Evolutionary conservation across 164 flowering plant species (phyloP).

Genomic region (Dillenia suffruticosa): DNA sequence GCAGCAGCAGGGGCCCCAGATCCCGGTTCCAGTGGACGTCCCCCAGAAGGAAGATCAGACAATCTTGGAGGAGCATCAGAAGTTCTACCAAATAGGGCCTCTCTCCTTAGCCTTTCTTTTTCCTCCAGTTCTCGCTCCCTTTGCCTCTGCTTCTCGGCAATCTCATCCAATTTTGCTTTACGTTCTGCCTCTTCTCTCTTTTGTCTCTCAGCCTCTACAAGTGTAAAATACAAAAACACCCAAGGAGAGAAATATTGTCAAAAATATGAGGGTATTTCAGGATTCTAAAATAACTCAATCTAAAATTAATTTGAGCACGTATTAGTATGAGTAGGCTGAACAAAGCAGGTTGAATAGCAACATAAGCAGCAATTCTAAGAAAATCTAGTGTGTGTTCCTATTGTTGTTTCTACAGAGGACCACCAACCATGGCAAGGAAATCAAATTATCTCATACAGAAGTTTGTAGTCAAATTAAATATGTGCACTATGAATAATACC

Average conservation of each 20-base stretch:
- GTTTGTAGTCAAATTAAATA: no score
- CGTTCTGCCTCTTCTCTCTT: conserved; percentile 73
- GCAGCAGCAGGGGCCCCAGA: conserved; percentile 32
- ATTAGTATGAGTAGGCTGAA: no score
- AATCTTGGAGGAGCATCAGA: conserved; percentile 25
- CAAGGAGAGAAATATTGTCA: neutral
- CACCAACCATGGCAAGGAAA: no score
- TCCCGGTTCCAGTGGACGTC: conserved; percentile 26
- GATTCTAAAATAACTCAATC: no score
- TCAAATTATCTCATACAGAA: no score
- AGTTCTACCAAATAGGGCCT: conserved; percentile 40
- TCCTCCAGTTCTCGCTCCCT: conserved; percentile 77
- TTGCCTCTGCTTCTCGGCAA: conserved; percentile 81
- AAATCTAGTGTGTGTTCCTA: no score
- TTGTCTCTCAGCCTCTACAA: conserved; percentile 73
- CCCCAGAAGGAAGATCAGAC: conserved; percentile 22
- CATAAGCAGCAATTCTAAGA: no score
- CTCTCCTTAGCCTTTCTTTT: conserved; percentile 50
- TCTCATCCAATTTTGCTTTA: conserved; percentile 72
- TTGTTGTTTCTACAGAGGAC: no score
- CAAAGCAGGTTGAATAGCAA: no score
- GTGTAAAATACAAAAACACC: neutral
- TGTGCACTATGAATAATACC: conserved; percentile 32
- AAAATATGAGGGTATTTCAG: neutral
- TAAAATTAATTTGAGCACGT: no score